Evolutionary conservation across 1,284 basidiomycete species (phyloP).

Genomic region (Phenoliferia sp.): DNA sequence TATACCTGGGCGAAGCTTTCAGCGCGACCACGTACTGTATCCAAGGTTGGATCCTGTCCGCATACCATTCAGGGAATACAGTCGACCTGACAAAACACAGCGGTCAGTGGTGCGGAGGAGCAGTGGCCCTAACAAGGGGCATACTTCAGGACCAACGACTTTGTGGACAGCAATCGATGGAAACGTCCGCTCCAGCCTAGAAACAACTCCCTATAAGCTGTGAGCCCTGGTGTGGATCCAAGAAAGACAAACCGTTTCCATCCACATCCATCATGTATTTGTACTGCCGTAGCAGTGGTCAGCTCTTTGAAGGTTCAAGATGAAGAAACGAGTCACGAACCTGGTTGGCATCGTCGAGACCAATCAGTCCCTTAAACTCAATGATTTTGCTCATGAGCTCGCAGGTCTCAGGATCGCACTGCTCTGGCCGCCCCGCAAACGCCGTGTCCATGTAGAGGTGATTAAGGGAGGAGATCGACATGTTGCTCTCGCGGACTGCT

Average conservation of each 20-base stretch:
- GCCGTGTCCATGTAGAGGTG: slow-evolving; percentile 38
- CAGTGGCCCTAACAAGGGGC: slow-evolving; percentile 30
- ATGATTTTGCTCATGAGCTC: slow-evolving; percentile 33
- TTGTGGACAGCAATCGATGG: slow-evolving; percentile 45
- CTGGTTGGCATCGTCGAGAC: slow-evolving; percentile 35
- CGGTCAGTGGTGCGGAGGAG: neutral
- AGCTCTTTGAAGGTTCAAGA: slow-evolving; percentile 18
- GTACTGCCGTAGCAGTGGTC: slow-evolving; percentile 35
- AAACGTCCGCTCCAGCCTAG: slow-evolving; percentile 33
- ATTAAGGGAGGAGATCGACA: slow-evolving; percentile 29
- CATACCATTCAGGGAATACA: slow-evolving; percentile 46
- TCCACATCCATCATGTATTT: slow-evolving; percentile 50
- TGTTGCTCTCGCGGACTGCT: slow-evolving; percentile 24
- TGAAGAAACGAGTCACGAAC: slow-evolving; percentile 5
- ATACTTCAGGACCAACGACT: slow-evolving; percentile 48
- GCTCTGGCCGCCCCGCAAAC: slow-evolving; percentile 35
- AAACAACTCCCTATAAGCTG: no score
- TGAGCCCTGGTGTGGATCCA: neutral
- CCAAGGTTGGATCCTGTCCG: slow-evolving; percentile 45
- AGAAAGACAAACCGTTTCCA: slow-evolving; percentile 45
- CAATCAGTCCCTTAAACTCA: slow-evolving; percentile 38
- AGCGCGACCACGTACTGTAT: slow-evolving; percentile 34
- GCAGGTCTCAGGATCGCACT: slow-evolving; percentile 38
- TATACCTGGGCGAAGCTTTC: neutral
- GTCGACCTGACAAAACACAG: slow-evolving; percentile 7